A percentile compares a stretch with the other conserved stretches of the same genome.
These are phyloP conservation scores for Hygrophila difformis DNA, from an alignment of 257 asterid genomes.

Conservation along the genomic window DNA sequence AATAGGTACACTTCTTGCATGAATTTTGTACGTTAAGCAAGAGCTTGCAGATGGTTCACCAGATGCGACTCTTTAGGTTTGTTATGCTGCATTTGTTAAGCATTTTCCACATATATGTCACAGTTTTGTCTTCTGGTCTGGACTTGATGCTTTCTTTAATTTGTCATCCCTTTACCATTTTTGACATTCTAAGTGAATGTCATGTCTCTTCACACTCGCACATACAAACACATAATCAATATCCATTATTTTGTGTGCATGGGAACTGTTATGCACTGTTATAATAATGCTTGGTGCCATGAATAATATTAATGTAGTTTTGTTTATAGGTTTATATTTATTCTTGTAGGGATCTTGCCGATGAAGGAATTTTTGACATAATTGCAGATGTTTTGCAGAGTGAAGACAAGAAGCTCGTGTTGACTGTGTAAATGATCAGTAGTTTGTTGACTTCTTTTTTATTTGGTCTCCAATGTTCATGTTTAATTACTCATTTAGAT, in stretches of 20 bases:
- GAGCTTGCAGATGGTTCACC: conserved; percentile 95
- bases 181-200: too few species aligned
- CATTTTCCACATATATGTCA: not conserved
- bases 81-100: not conserved
- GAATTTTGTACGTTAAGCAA: conserved; percentile 89
- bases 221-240: too few species aligned
- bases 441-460: conserved; percentile 4
- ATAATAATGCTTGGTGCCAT: too few species aligned
- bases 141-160: not conserved
- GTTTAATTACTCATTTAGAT: conserved; percentile 17
- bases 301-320: too few species aligned
- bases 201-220: too few species aligned
- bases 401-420: conserved; percentile 76
- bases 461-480: conserved; percentile 10
- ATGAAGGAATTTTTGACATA: conserved; percentile 82
- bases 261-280: not conserved
- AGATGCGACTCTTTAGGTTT: conserved; percentile 79
- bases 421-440: conserved; percentile 63
- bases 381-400: conserved; percentile 66
- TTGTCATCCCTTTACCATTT: too few species aligned
- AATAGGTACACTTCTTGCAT: conserved; percentile 75
- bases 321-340: conserved; percentile 6
- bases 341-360: conserved; percentile 78
- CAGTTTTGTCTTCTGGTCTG: not conserved
- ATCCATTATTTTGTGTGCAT: not conserved